Evolutionary conservation across 495 filamentous ascomycete genomes (phyloP), one percentile per base, ranked within the genome.

Genomic region (Podospora didyma): DNA sequence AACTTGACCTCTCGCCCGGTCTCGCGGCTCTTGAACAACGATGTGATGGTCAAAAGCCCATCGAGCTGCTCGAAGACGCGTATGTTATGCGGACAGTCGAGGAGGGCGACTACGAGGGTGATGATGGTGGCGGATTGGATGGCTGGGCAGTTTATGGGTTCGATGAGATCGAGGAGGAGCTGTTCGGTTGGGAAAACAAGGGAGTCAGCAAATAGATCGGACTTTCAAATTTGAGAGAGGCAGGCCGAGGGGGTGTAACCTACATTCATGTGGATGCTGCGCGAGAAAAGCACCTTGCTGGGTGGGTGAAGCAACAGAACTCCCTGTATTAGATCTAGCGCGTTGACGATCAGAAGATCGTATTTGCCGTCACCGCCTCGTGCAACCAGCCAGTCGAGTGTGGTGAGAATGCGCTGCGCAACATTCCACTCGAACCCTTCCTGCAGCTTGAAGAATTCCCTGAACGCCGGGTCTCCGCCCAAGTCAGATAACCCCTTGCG

Each of bases 401-500:
- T 95, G 28, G 84, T 82, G 48, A 95, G 86, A 52, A 98, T 77
- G 59, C 92, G 87, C 71, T 90, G 86, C 28, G 90, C 88, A 35
- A 97, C 89, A 73, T 98, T 98, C 89, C 92, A 98, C 73, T 96
- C 89, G 72, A 98, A 98, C 11, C 93, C 87, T 64, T 96, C 93
- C 69, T 98, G 94, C 50, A 97, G 69, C 65, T 96, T 90, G 77
- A 96, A 96, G 74, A 97, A 98, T 69, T 97, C 94, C 51, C 89
- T 78, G 66, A 96, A 98, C 10, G 93, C 94, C 23, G 89, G 91
- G 70, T 98, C 94, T 61, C 88, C 84, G 53, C 79, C 78, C 61
- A 96, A 72, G 48, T 89, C 83, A 37, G 73, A 74, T 46, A 96
- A 76, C 20, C 77, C 76, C 72, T 93, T 92, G 51, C 64, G 69